Evolutionary conservation across 2,329 filamentous ascomycete species (phyloP).

Genomic region (Sclerotinia spermophila): DNA sequence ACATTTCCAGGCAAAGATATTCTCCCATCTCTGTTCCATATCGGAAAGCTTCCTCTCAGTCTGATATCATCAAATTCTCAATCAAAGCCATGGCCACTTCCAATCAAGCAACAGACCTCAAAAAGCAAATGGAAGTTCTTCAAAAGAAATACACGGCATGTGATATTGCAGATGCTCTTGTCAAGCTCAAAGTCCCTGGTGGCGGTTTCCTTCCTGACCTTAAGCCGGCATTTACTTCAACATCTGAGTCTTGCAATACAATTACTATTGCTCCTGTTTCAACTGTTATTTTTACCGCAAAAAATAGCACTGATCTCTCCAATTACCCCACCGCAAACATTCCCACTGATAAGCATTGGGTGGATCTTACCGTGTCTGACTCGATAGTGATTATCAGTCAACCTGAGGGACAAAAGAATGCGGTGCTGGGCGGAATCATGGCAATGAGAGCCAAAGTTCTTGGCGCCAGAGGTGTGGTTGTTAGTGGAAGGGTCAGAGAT

Average conservation of each 20-base stretch:
- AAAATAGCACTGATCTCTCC: constrained; percentile 43
- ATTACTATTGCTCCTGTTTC: constrained; percentile 48
- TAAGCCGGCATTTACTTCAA: constrained; percentile 32
- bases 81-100: constrained; percentile 12
- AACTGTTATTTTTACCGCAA: constrained; percentile 61
- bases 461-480: constrained; percentile 58
- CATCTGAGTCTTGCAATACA: constrained; percentile 25
- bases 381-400: constrained; percentile 66
- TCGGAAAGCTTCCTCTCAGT: background rate
- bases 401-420: constrained; percentile 61
- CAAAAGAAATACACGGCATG: constrained; percentile 43
- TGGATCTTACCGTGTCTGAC: constrained; percentile 57
- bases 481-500: constrained; percentile 66
- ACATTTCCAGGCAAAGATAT: background rate
- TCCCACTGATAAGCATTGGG: constrained; percentile 61
- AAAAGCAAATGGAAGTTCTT: constrained; percentile 26
- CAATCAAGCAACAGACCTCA: background rate
- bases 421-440: constrained; percentile 74
- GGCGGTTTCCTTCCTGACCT: constrained; percentile 65
- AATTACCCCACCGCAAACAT: constrained; percentile 44
- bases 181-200: constrained; percentile 63
- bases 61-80: background rate
- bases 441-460: constrained; percentile 63
- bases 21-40: no score
- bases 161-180: constrained; percentile 68